Evolutionary conservation across 1,284 basidiomycete genomes (phyloP).

Genomic region (Quambalaria eucalypti): DNA sequence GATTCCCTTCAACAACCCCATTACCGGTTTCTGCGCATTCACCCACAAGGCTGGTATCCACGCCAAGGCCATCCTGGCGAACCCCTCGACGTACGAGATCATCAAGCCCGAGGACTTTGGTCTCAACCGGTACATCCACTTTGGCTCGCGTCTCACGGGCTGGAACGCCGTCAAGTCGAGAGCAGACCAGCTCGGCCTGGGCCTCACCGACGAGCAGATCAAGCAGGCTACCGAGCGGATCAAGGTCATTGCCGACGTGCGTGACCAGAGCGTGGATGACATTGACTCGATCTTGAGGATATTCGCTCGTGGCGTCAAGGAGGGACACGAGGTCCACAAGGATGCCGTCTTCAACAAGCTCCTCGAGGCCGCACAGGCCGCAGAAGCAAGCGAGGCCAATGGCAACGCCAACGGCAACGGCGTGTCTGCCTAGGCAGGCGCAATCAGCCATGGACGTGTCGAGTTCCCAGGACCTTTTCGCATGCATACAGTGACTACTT

Average conservation of each 20-base stretch:
- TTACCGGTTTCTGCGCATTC: constrained; percentile 92
- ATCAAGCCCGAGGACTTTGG: constrained; percentile 74
- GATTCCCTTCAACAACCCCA: constrained; percentile 88
- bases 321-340: not conserved
- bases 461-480: too few species aligned
- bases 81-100: constrained; percentile 79
- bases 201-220: constrained; percentile 73
- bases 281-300: constrained; percentile 85
- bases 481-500: too few species aligned
- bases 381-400: not conserved
- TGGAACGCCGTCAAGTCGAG: constrained; percentile 99
- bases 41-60: constrained; percentile 99
- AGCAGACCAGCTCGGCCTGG: constrained; percentile 87
- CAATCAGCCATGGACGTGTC: too few species aligned
- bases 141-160: constrained; percentile 91
- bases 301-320: not conserved
- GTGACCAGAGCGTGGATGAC: constrained; percentile 97
- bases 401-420: too few species aligned
- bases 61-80: constrained; percentile 99
- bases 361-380: too few species aligned
- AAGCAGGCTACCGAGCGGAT: constrained; percentile 97
- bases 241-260: constrained; percentile 97
- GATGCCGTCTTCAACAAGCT: not conserved
- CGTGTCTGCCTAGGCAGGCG: too few species aligned
- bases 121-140: constrained; percentile 92